phyloP scores from a whole-genome alignment of 345 rosid species.

The Eucalyptus marginata region DNA sequence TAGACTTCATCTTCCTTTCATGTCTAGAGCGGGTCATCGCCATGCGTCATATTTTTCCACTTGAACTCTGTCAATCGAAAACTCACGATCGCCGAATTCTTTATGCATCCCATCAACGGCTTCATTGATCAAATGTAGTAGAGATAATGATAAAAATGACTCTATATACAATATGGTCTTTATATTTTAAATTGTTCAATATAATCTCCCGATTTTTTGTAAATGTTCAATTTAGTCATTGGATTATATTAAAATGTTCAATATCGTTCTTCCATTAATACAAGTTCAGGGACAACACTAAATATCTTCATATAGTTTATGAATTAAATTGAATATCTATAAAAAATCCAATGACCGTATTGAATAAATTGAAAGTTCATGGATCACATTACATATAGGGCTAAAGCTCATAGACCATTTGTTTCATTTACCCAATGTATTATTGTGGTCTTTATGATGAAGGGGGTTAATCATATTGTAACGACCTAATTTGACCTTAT shows the following conservation, averaged over 20 bases:
- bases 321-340: neutral
- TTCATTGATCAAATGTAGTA: neutral
- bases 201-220: fast-evolving
- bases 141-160: neutral
- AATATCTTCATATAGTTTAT: too few relatives aligned
- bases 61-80: too few relatives aligned
- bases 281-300: fast-evolving
- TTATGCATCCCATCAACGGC: neutral
- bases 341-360: fast-evolving
- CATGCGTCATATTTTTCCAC: neutral
- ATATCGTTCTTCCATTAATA: too few relatives aligned
- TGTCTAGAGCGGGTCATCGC: neutral
- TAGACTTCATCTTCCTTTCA: neutral
- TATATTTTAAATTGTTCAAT: too few relatives aligned
- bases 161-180: too few relatives aligned
- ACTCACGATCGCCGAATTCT: fast-evolving
- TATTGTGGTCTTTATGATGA: neutral
- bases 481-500: neutral
- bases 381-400: fast-evolving
- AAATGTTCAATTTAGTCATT: too few relatives aligned
- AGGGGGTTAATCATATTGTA: neutral
- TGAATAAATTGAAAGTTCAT: too few relatives aligned
- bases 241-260: too few relatives aligned
- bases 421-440: neutral
- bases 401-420: too few relatives aligned